These are phyloP conservation scores for Citrus cavaleriei DNA, from an alignment of 345 rosid species.

Conservation along the genomic window DNA sequence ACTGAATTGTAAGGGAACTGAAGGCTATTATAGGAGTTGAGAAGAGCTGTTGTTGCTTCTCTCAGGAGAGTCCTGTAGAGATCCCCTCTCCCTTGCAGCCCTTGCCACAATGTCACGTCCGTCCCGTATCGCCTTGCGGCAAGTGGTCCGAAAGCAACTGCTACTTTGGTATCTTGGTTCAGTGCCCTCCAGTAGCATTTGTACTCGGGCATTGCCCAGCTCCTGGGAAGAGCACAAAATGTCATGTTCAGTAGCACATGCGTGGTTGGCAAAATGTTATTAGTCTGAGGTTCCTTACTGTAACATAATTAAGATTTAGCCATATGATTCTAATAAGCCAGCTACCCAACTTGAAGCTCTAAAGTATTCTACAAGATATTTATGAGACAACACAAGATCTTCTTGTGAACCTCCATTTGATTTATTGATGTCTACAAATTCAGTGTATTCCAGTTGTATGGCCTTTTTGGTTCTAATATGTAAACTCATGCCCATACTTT, in stretches of 20 bases:
- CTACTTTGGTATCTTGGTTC: constrained; percentile 64
- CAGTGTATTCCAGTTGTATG: not conserved
- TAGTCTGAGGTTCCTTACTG: not conserved
- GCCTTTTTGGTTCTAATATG: not conserved
- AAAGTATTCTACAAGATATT: not conserved
- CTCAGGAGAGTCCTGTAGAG: constrained; percentile 71
- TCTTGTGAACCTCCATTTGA: not conserved
- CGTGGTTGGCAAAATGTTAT: not conserved
- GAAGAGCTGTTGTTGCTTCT: constrained; percentile 78
- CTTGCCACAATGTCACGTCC: constrained; percentile 57
- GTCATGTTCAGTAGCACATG: not conserved
- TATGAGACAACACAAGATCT: not conserved
- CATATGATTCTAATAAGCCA: too few relatives aligned
- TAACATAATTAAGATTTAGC: too few relatives aligned
- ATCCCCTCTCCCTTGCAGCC: constrained; percentile 69
- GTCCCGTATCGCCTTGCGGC: constrained; percentile 58
- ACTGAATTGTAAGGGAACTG: constrained; percentile 54
- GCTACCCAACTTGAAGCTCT: not conserved
- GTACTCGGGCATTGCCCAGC: constrained; percentile 65
- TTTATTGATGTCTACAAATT: not conserved
- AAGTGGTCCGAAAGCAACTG: constrained; percentile 52
- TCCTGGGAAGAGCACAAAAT: constrained; percentile 28
- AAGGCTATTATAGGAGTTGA: constrained; percentile 72
- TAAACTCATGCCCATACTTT: not conserved
- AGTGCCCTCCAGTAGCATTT: constrained; percentile 78